Percentiles rank a stretch among this genome's conserved stretches.
Conservation (phyloP, 257 asterid species). For the Solanum tarapatanum region DNA sequence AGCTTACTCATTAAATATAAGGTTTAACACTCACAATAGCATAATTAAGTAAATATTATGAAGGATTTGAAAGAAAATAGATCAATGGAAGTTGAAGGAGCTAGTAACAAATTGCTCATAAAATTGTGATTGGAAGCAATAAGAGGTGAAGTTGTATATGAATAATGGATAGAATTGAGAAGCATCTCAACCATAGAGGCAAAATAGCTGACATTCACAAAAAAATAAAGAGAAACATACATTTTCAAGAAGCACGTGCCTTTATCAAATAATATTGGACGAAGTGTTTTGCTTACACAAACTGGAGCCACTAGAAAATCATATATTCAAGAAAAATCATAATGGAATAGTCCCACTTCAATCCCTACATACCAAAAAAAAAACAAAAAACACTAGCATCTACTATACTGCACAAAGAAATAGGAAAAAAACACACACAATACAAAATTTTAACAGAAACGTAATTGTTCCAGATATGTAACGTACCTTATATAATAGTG, state of each 20-base stretch:
- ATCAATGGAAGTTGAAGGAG: background rate
- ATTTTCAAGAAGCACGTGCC: slow-evolving; percentile 11
- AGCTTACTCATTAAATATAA: background rate
- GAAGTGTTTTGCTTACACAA: background rate
- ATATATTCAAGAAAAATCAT: background rate
- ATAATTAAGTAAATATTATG: background rate
- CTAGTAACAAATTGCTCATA: background rate
- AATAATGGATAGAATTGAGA: background rate
- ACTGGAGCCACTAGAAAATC: background rate
- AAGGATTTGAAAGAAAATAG: background rate
- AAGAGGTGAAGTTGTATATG: background rate
- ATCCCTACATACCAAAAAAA: background rate
- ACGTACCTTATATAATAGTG: background rate
- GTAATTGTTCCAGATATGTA: background rate
- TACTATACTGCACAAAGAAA: background rate
- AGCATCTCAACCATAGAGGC: background rate
- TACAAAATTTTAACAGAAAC: background rate
- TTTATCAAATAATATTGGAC: background rate
- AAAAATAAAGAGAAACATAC: slow-evolving; percentile 5
- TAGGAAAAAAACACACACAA: background rate
- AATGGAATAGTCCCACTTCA: background rate
- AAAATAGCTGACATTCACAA: slow-evolving; percentile 17
- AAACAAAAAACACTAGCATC: background rate
- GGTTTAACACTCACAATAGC: background rate
- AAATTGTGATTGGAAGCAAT: background rate